Percentiles rank a stretch among this genome's conserved stretches.
These are phyloP conservation scores for Solanum hybrid DNA, from an alignment of 305 asterid genomes.

Conservation along the genomic window DNA sequence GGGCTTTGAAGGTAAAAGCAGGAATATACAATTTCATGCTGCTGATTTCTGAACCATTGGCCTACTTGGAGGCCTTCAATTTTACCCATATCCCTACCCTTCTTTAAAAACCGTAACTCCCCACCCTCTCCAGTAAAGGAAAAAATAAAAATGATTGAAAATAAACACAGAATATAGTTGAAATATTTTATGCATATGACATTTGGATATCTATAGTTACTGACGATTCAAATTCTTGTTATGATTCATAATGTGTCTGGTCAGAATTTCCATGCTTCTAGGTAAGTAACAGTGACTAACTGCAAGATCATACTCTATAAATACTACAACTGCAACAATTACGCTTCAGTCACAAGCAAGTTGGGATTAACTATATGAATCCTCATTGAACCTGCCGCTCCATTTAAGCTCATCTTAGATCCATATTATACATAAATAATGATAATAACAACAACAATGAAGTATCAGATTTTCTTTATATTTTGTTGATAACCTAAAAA, in stretches of 20 bases:
- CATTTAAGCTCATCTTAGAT: neutral
- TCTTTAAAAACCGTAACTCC: neutral
- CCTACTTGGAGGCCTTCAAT: too few species aligned
- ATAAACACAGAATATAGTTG: neutral
- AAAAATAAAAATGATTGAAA: neutral
- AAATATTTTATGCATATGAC: neutral
- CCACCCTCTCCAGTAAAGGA: neutral
- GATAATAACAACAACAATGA: neutral
- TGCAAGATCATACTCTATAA: neutral
- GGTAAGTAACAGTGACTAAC: neutral
- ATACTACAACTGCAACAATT: neutral
- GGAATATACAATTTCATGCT: neutral
- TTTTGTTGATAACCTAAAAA: neutral
- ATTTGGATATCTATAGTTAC: too few species aligned
- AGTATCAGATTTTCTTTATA: neutral
- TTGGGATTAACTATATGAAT: neutral
- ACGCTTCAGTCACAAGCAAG: neutral
- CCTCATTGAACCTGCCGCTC: neutral
- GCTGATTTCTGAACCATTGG: neutral
- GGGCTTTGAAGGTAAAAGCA: conserved; percentile 88
- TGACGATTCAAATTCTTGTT: too few species aligned
- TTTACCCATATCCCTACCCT: too few species aligned
- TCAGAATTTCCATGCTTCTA: too few species aligned
- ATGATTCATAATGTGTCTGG: too few species aligned
- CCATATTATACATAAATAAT: neutral